Base-by-base conservation (phyloP, 805 yeast species). In the Middelhovenomyces tepae region DNA sequence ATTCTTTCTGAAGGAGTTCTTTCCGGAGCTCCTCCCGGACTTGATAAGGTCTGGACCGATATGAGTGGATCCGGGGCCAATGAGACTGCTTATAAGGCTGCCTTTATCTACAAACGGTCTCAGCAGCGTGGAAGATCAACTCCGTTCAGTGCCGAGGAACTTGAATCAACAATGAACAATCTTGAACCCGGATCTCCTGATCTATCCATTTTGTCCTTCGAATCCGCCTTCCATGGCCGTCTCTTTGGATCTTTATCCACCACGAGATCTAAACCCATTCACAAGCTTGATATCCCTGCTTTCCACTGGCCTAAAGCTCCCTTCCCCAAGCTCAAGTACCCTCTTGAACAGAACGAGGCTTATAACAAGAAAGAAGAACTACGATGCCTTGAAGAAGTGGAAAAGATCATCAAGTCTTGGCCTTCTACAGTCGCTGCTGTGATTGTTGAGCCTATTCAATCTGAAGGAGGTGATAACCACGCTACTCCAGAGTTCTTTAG, bases 301-400 rank as follows among this genome's bases (percentile, higher is more conserved):
- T 87, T 87, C 67, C 74, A 83, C 53, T 87, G 96, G 96, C 97
- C 97, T 54, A 86, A 82, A 58, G 95, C 95, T 36, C 85, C 84
- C 43, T 87, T 78, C 67, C 97, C 97, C 44, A 48, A 70, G 32
- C 77, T 84, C 60, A 65, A 77, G 59, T 87, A 85, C 59, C 97
- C 97, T 38, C 69, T 86, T 51, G 87, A 75, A 36, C 68, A 72
- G 32, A 53, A 75, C 54, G 73, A 53, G 26, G 75, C 65, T 30
- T 75, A 62, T 45, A 87, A 87, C 71, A 62, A 65, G 31, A 57
- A 65, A 32, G 95, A 86, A 63, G 97, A 87, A 61, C 74, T 67
- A 40, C 71, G 91, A 53, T 83, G 95, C 57, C 69, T 87, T 44
- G 71, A 64, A 30, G 74, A 73, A 45, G 85, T 86, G 39, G 95